Conservation (phyloP, 169 alveolate species). For the Plasmodium inui region DNA sequence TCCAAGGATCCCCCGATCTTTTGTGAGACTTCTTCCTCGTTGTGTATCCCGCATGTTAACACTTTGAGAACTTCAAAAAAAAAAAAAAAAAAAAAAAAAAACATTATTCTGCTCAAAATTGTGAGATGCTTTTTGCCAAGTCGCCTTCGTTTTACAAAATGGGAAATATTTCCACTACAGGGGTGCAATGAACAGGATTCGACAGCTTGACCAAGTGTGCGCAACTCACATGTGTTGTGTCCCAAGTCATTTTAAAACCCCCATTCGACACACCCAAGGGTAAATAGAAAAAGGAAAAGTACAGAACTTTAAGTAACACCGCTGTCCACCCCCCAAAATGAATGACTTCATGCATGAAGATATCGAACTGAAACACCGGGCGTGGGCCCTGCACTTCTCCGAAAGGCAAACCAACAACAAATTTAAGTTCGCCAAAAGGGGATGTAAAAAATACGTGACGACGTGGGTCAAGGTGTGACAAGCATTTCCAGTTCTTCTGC, state of each 20-base stretch:
- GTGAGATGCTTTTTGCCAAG: not conserved
- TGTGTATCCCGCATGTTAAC: not conserved
- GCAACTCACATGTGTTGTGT: not conserved
- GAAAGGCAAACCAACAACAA: constrained; percentile 8
- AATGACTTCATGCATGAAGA: constrained; percentile 43
- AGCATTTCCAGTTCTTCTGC: not conserved
- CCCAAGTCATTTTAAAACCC: too few species aligned
- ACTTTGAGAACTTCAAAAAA: not conserved
- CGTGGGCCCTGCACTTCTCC: constrained; percentile 41
- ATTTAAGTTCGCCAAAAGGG: constrained; percentile 29
- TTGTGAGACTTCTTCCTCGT: not conserved
- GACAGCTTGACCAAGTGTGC: not conserved
- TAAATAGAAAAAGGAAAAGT: not conserved
- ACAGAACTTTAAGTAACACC: not conserved
- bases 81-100: not conserved
- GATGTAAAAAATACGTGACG: constrained; percentile 9
- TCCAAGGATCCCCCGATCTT: not conserved
- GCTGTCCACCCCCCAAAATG: constrained; percentile 14
- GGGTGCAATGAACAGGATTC: not conserved
- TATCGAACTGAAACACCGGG: constrained; percentile 22
- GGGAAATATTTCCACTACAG: too few species aligned
- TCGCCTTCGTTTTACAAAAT: not conserved
- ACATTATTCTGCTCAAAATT: not conserved
- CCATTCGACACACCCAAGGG: not conserved
- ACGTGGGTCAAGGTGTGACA: constrained; percentile 50